A percentile compares a stretch with the other conserved stretches of the same genome.
These are phyloP conservation scores for Acmispon strigosus DNA, from an alignment of 306 rosid genomes.

Conservation along the genomic window DNA sequence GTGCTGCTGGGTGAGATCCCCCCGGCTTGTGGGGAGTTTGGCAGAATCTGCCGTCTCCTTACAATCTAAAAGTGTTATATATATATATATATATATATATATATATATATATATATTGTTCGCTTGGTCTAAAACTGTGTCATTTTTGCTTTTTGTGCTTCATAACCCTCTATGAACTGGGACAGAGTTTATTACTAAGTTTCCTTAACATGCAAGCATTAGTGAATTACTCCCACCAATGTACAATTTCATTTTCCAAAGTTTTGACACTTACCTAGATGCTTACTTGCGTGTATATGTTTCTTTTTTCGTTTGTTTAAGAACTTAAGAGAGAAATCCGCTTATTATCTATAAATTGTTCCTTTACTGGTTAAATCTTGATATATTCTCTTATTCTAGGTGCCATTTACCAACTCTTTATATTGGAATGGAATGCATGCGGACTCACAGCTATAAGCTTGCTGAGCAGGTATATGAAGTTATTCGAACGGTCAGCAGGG, in stretches of 20 bases:
- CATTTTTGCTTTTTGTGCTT: not conserved
- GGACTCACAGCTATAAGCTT: slow-evolving; percentile 95
- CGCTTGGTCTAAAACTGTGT: too few species aligned
- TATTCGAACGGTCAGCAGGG: not conserved
- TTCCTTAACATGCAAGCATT: not conserved
- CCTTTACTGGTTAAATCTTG: slow-evolving; percentile 57
- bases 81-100: too few species aligned
- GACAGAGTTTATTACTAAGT: not conserved
- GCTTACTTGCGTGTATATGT: not conserved
- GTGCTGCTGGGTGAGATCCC: not conserved
- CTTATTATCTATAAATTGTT: slow-evolving; percentile 44
- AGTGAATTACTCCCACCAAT: not conserved
- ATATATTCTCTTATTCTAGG: slow-evolving; percentile 81
- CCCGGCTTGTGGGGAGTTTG: not conserved
- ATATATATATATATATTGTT: too few species aligned
- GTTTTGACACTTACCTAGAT: not conserved
- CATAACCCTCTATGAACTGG: not conserved
- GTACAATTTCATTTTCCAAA: not conserved
- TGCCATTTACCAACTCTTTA: slow-evolving; percentile 95
- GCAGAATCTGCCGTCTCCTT: not conserved
- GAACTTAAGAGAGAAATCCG: slow-evolving; percentile 16
- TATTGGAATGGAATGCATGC: slow-evolving; percentile 99
- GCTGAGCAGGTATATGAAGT: slow-evolving; percentile 77
- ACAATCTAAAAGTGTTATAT: not conserved
- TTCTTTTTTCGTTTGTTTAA: not conserved